A percentile compares a stretch with the other conserved stretches of the same genome.
Evolutionary conservation across 805 yeast species (phyloP).

Genomic region (Ogataea philodendri): DNA sequence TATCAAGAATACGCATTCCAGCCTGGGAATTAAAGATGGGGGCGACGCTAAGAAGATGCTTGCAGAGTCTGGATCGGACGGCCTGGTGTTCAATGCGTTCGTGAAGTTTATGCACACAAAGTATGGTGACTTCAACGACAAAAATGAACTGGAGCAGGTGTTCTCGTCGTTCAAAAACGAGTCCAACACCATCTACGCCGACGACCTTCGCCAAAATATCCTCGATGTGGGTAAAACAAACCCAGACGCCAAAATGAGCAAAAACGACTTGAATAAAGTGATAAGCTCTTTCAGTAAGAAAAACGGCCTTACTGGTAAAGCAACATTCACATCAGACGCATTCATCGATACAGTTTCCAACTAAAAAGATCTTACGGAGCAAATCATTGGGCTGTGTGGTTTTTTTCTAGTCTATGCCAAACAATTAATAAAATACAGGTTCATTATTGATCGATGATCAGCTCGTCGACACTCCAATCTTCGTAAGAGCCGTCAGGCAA

Average conservation of each 20-base stretch:
- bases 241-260: conserved; percentile 4
- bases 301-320: conserved; percentile 54
- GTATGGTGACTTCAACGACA: conserved; percentile 47
- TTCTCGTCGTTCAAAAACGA: conserved; percentile 48
- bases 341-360: conserved; percentile 49
- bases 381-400: conserved; percentile 5
- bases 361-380: conserved; percentile 8
- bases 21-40: conserved; percentile 45
- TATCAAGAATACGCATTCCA: conserved; percentile 50
- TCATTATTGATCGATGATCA: conserved; percentile 66
- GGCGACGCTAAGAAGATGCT: conserved; percentile 52
- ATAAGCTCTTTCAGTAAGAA: conserved; percentile 55
- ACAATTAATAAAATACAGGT: conserved; percentile 12
- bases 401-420: conserved; percentile 6
- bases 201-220: conserved; percentile 45
- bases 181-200: conserved; percentile 17
- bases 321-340: conserved; percentile 56
- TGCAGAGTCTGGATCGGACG: conserved; percentile 22
- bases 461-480: conserved; percentile 99
- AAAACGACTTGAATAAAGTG: conserved; percentile 45
- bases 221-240: conserved; percentile 46
- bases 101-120: conserved; percentile 59
- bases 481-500: conserved; percentile 96
- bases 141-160: conserved; percentile 56
- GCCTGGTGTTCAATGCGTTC: conserved; percentile 63